Evolutionary conservation across 2,329 filamentous ascomycete species (phyloP).

Genomic region (Colletotrichum simmondsii): DNA sequence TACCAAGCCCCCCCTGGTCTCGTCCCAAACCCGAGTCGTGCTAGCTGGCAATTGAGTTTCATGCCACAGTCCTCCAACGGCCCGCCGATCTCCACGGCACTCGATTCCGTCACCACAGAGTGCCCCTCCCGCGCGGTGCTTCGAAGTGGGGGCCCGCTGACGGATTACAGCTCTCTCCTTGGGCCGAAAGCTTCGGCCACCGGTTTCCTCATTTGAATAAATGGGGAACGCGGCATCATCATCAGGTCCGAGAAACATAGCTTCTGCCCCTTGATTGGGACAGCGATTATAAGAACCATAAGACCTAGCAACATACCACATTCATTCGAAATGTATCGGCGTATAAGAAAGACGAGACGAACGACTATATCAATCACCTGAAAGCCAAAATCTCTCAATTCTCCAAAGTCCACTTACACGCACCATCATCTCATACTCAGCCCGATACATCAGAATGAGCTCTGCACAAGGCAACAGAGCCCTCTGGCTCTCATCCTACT

Average conservation of each 20-base stretch:
- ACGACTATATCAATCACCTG: not conserved
- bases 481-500: slow-evolving; percentile 27
- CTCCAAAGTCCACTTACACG: not conserved
- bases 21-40: not conserved
- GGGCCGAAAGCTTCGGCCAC: not conserved
- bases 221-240: not conserved
- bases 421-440: no score
- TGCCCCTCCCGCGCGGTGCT: not conserved
- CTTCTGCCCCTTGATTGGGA: not conserved
- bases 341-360: not conserved
- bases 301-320: not conserved
- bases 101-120: not conserved
- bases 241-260: not conserved
- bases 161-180: not conserved
- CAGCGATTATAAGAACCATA: not conserved
- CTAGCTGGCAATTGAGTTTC: not conserved
- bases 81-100: not conserved
- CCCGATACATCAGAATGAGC: not conserved
- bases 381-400: no score
- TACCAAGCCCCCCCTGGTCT: not conserved
- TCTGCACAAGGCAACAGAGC: slow-evolving; percentile 7
- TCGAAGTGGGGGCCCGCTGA: not conserved
- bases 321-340: not conserved
- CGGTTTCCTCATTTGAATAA: not conserved
- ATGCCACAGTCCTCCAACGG: not conserved